Evolutionary conservation across 23 red algal genomes (phyloP).

Genomic region (Gracilaria caudata): DNA sequence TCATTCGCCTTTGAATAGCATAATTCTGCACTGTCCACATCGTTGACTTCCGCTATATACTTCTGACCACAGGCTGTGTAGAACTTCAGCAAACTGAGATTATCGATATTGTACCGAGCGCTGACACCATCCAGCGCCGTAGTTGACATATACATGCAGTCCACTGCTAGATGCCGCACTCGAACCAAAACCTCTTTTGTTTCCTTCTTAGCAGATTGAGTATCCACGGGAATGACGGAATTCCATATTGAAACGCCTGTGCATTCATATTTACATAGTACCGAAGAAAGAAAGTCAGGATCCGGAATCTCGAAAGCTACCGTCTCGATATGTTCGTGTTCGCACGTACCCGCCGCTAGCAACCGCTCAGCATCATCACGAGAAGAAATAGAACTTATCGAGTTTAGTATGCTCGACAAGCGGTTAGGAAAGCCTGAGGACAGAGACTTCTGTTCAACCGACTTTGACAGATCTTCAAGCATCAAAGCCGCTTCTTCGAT

Average conservation of each 20-base stretch:
- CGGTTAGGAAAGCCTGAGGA: conserved; percentile 46
- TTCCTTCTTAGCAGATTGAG: conserved; percentile 25
- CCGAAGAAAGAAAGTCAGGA: background rate
- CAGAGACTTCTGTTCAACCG: background rate
- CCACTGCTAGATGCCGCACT: conserved; percentile 54
- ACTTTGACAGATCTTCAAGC: conserved; percentile 30
- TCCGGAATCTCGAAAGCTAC: background rate
- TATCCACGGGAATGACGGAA: conserved; percentile 54
- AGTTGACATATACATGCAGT: conserved; percentile 72
- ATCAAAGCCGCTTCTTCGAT: conserved; percentile 71
- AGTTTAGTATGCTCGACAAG: conserved; percentile 48
- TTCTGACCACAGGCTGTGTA: conserved; percentile 75
- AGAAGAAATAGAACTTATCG: conserved; percentile 46
- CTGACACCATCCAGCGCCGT: conserved; percentile 68
- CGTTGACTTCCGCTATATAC: conserved; percentile 49
- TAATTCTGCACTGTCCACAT: conserved; percentile 54
- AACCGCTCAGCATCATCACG: conserved; percentile 73
- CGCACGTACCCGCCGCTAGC: conserved; percentile 62
- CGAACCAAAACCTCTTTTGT: conserved; percentile 39
- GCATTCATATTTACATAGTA: background rate
- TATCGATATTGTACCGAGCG: conserved; percentile 76
- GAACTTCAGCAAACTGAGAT: conserved; percentile 64
- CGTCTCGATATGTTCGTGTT: background rate
- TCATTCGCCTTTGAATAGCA: conserved; percentile 60
- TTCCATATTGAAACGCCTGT: conserved; percentile 81